Conservation (phyloP, 2,329 filamentous ascomycete species). For the Pseudogymnoascus sp. region DNA sequence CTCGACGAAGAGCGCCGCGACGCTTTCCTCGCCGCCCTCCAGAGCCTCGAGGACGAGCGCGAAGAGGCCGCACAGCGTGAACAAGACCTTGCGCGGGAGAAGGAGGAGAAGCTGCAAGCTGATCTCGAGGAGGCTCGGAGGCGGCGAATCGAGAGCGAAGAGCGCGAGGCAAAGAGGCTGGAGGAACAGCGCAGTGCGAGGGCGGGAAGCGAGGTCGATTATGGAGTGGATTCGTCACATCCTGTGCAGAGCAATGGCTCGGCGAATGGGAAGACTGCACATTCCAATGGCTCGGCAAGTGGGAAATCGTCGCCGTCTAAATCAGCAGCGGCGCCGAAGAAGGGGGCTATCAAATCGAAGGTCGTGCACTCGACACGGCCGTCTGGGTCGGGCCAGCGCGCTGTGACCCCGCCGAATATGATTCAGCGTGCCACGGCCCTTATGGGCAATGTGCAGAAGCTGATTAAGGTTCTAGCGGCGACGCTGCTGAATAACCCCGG, state of each 20-base stretch:
- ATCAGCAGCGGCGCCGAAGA: conserved; percentile 26
- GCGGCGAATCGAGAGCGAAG: conserved; percentile 51
- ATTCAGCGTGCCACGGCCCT: conserved; percentile 40
- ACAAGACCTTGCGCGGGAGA: conserved; percentile 48
- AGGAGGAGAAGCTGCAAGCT: conserved; percentile 49
- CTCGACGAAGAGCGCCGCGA: conserved; percentile 89
- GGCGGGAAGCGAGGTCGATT: conserved; percentile 56
- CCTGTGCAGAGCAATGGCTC: conserved; percentile 15
- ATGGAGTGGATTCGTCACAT: conserved; percentile 54
- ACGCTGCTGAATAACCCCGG: conserved; percentile 51
- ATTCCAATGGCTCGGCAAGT: conserved; percentile 26
- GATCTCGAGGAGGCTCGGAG: conserved; percentile 52
- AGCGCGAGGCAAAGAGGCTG: conserved; percentile 31
- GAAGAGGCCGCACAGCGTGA: conserved; percentile 59
- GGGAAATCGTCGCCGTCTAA: conserved; percentile 25
- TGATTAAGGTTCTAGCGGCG: conserved; percentile 44
- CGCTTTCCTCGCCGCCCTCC: conserved; percentile 77
- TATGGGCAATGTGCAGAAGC: conserved; percentile 42
- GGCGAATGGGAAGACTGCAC: conserved; percentile 17
- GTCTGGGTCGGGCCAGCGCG: conserved; percentile 10
- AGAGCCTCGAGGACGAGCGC: conserved; percentile 77
- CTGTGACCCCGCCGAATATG: conserved; percentile 19
- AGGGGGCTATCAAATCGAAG: conserved; percentile 14
- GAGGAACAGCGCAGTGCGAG: conserved; percentile 39
- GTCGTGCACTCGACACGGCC: conserved; percentile 13